Conservation (phyloP, 2,329 filamentous ascomycete genomes). For the Scolecobasidium constrictum region DNA sequence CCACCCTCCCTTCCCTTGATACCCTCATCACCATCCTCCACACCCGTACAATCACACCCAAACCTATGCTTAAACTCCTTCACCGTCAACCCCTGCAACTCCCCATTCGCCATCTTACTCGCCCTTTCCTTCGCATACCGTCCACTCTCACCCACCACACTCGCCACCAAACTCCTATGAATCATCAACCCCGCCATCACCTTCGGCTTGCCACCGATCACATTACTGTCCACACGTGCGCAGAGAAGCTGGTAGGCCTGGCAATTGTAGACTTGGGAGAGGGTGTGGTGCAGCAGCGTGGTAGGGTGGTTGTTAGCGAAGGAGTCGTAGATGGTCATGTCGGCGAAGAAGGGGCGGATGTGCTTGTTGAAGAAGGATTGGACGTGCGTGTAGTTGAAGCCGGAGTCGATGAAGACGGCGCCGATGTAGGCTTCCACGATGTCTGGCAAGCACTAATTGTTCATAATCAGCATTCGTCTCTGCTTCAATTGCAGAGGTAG, state of each 20-base stretch:
- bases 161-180: constrained; percentile 57
- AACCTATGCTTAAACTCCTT: constrained; percentile 51
- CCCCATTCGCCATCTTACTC: constrained; percentile 46
- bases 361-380: constrained; percentile 66
- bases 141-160: constrained; percentile 50
- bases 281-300: constrained; percentile 55
- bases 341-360: constrained; percentile 66
- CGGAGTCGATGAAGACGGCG: constrained; percentile 81
- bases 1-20: not conserved
- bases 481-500: too few species aligned
- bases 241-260: constrained; percentile 45
- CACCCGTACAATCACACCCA: constrained; percentile 49
- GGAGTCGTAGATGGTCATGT: constrained; percentile 79
- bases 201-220: constrained; percentile 28
- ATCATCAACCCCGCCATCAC: constrained; percentile 66
- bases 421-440: constrained; percentile 83
- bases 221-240: constrained; percentile 38
- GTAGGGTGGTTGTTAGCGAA: constrained; percentile 79
- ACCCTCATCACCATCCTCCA: not conserved
- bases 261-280: constrained; percentile 58
- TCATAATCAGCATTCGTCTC: too few species aligned
- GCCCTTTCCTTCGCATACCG: constrained; percentile 64
- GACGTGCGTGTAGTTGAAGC: constrained; percentile 65
- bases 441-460: constrained; percentile 66
- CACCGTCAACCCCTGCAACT: constrained; percentile 37